Base-by-base conservation (phyloP, 495 filamentous ascomycete genomes). In the Staphylotrichum tortipilum region DNA sequence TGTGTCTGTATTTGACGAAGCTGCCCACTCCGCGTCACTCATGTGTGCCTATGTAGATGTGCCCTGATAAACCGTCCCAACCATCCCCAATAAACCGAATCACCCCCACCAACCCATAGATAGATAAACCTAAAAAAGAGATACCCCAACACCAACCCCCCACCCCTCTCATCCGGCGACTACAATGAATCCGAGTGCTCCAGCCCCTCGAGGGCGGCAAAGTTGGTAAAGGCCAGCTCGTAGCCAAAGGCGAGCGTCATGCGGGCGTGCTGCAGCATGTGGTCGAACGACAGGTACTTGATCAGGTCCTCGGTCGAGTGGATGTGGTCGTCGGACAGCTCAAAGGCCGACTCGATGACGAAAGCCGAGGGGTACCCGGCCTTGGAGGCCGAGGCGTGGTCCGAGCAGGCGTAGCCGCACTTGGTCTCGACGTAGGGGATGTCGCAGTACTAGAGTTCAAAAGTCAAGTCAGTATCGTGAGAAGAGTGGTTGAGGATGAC, bases 231-330 rank as follows among this genome's bases (percentile, higher is more conserved):
- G 3, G 81, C 89, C 52, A 95, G 67, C 74, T 99, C 92, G 61
- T 94, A 94, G 12, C 81, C 89, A 58, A 97, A 80, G 1, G 83
- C 87, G 44, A 97, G 70, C 21, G 88, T 95, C 78, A 99, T 74
- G 66, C 84, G 85, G 1, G 89, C 92, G 66, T 99, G 92, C 70
- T 99, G 86, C 46, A 95, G 74, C 92, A 99, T 99, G 66, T 99
- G 92, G 62, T 94, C 86, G 61, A 96, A 97, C 61, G 82, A 89
- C 49, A 99, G 72, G 55, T 86, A 88, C 62, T 92, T 79, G 57
- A 96, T 85, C 63, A 77, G 74, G 65, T 99, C 92, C 42, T 94
- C 86, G 2, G 87, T 88, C 19, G 84, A 84, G 67, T 97, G 94
- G 58, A 98, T 95, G 55, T 89, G 81, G 66, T 87, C 81, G 64